Evolutionary conservation across 129 eudicot genomes (phyloP).

Genomic region (Centaurea solstitialis): DNA sequence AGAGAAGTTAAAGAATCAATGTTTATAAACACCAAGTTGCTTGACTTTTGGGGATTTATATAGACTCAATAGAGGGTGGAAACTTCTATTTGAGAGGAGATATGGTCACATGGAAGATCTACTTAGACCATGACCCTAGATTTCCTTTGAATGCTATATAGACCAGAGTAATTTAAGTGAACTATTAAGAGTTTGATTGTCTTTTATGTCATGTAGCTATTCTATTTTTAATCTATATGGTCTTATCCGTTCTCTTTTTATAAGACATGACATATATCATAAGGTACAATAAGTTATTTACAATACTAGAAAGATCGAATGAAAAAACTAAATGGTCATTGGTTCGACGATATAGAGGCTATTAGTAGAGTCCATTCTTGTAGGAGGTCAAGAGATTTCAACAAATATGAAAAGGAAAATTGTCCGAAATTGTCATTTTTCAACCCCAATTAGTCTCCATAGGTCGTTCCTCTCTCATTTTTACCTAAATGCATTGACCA

Average conservation of each 20-base stretch:
- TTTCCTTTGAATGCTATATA: conserved; percentile 18
- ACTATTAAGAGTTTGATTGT: neutral
- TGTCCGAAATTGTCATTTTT: too few species aligned
- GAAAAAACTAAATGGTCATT: neutral
- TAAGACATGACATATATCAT: neutral
- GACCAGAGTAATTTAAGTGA: conserved; percentile 8
- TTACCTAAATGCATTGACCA: too few species aligned
- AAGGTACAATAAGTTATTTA: neutral
- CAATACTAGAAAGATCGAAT: neutral
- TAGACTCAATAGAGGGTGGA: conserved; percentile 20
- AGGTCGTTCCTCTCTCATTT: too few species aligned
- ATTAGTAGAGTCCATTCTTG: neutral
- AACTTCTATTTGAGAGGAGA: conserved; percentile 17
- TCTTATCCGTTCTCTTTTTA: neutral
- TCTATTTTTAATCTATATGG: neutral
- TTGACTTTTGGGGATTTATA: conserved; percentile 32
- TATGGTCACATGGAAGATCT: conserved; percentile 46
- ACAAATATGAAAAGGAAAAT: too few species aligned
- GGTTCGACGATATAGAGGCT: neutral
- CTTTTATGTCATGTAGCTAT: neutral
- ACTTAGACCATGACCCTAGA: conserved; percentile 42
- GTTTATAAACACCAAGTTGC: conserved; percentile 27
- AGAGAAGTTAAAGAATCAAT: neutral
- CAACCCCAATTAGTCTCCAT: too few species aligned
- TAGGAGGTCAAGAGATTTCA: neutral